Evolutionary conservation across 148 eudicot species (phyloP), one percentile per base, ranked within the genome.

Genomic region (Tetragonia tetragonoides): DNA sequence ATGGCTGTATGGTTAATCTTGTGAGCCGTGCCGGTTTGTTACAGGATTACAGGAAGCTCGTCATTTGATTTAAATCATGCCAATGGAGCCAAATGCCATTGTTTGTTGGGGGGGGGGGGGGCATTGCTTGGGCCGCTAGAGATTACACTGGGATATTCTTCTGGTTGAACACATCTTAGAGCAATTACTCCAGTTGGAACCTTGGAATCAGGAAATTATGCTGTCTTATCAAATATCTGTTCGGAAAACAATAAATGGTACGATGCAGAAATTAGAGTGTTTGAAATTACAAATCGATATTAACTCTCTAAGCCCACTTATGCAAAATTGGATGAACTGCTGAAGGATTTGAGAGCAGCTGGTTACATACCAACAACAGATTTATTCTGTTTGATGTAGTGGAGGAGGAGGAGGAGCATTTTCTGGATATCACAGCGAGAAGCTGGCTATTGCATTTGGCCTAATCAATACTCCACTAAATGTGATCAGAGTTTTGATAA

Each of bases 1-100:
- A 88, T 80, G 93, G 88, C 15, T 85, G 88, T 81, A 87, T 90
- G 84, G 88, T 90, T 23, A 90, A 90, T 82, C 89, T 87, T 78
- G 87, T 89, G 57, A 88, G 92, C n/a, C 86, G 89, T 34, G 88
- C 86, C 42, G 89, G 94, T 39, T 82, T 77, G 44, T 75, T 90
- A 67, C 68, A 84, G 4, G 89, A 88, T 75, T 90, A 67, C 68
- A 84, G 4, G 89, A 88, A 77, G 91, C 91, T 60, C 81, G 72
- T 76, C 42, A 75, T 20, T 65, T 87, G 78, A 85, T 91, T 28
- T 60, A 66, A 34, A 76, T 28, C 68, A 86, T 86, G 88, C 89
- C 90, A 18, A 81, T 87, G 85, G 77, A 85, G 68, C 86, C 89
- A 40, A 86, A 90, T 83, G 84, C 84, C 41, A 56, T 86, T 28